Percentiles rank a stretch among this genome's conserved stretches.
phyloP scores from a whole-genome alignment of 1,284 basidiomycete species.

The Sparassis latifolia region DNA sequence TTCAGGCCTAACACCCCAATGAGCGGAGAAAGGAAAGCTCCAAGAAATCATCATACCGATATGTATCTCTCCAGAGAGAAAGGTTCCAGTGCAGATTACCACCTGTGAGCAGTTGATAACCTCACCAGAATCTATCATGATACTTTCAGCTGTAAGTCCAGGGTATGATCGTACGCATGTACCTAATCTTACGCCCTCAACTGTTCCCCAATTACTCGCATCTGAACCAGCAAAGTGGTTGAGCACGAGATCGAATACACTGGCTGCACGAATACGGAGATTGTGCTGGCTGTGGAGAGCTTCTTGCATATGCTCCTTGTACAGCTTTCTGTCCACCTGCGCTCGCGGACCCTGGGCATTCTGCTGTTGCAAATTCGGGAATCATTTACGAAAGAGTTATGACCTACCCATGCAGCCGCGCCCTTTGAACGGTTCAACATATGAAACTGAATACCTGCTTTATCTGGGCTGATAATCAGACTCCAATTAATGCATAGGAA shows the following conservation, averaged over 20 bases:
- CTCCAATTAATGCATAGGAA: not conserved
- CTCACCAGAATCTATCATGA: conserved; percentile 63
- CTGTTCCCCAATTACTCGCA: conserved; percentile 38
- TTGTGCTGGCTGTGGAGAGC: conserved; percentile 59
- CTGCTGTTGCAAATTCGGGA: not conserved
- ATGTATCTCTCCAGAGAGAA: conserved; percentile 85
- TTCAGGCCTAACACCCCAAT: conserved; percentile 47
- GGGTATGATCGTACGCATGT: conserved; percentile 9
- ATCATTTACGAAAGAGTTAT: not conserved
- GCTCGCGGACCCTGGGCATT: conserved; percentile 71
- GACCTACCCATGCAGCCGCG: conserved; percentile 76
- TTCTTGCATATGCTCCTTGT: conserved; percentile 77
- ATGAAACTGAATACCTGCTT: conserved; percentile 83
- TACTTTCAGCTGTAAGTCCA: conserved; percentile 2
- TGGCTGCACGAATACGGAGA: conserved; percentile 65
- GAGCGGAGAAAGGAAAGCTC: not conserved
- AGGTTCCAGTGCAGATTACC: conserved; percentile 87
- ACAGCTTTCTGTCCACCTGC: conserved; percentile 81
- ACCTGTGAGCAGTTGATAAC: conserved; percentile 72
- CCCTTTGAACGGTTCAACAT: conserved; percentile 84
- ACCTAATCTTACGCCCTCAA: conserved; percentile 71
- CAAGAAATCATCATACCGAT: conserved; percentile 44
- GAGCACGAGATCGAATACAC: conserved; percentile 76
- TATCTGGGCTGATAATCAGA: conserved; percentile 41
- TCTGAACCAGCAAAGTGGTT: conserved; percentile 33